phyloP scores from a whole-genome alignment of 2,329 filamentous ascomycete species.

The Lanzia echinophila region DNA sequence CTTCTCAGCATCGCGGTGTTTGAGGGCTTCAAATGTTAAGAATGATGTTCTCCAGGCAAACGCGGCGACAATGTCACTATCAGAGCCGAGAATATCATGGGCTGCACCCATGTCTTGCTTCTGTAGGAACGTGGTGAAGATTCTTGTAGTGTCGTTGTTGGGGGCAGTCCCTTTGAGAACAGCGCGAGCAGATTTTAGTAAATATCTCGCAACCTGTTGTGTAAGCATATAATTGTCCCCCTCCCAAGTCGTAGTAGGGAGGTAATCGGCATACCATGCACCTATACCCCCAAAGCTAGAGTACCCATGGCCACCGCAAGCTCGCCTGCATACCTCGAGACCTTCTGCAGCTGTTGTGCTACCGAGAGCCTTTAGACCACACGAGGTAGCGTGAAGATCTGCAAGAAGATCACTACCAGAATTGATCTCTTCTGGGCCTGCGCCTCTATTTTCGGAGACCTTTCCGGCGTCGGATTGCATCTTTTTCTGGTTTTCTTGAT shows the following conservation, averaged over 20 bases:
- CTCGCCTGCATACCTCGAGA: constrained; percentile 66
- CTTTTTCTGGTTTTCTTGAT: constrained; percentile 64
- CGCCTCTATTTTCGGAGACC: constrained; percentile 42
- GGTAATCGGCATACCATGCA: constrained; percentile 66
- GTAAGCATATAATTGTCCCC: constrained; percentile 77
- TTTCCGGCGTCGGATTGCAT: constrained; percentile 44
- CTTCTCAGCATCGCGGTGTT: constrained; percentile 68
- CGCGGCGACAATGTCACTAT: constrained; percentile 64
- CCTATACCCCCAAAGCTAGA: constrained; percentile 71
- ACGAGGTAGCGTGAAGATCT: constrained; percentile 70
- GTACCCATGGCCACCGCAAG: constrained; percentile 74
- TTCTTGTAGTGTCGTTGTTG: constrained; percentile 61
- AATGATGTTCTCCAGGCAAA: constrained; percentile 71
- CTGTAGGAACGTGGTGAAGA: constrained; percentile 57
- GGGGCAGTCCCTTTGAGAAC: constrained; percentile 59
- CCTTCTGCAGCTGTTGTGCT: constrained; percentile 69
- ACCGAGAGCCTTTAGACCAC: constrained; percentile 66
- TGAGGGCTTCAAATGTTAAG: constrained; percentile 68
- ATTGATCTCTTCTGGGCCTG: constrained; percentile 61
- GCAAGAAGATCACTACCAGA: constrained; percentile 62
- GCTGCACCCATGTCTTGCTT: constrained; percentile 65
- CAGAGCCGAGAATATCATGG: constrained; percentile 65
- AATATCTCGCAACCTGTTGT: constrained; percentile 69
- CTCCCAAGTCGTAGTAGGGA: constrained; percentile 55
- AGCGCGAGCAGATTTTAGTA: constrained; percentile 65